These are phyloP conservation scores for Kurtzmaniella quercitrusa DNA, from an alignment of 1,139 yeast genomes.

Conservation along the genomic window DNA sequence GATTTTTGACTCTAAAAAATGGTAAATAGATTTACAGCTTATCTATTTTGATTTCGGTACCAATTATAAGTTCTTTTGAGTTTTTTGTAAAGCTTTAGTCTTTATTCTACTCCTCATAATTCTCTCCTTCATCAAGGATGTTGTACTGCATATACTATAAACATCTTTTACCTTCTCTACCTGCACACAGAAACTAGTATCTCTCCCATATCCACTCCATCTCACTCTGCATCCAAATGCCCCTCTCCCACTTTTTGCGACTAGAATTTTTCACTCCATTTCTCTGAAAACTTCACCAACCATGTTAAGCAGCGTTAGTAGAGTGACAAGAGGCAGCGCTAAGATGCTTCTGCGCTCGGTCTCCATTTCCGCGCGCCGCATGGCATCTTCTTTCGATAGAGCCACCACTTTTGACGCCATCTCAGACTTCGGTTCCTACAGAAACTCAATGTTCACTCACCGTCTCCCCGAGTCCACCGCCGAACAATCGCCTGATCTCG, in stretches of 20 bases:
- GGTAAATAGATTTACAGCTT: too few species aligned
- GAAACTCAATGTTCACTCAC: slow-evolving; percentile 41
- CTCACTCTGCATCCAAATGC: background rate
- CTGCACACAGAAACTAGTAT: background rate
- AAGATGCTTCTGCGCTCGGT: slow-evolving; percentile 1
- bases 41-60: too few species aligned
- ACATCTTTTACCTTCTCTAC: too few species aligned
- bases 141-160: background rate
- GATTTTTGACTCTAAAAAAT: too few species aligned
- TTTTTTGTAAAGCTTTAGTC: too few species aligned
- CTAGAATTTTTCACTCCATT: slow-evolving; percentile 1
- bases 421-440: slow-evolving; percentile 39
- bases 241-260: background rate
- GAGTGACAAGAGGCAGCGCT: background rate
- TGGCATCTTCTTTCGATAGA: background rate
- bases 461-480: slow-evolving; percentile 49
- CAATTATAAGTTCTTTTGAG: too few species aligned
- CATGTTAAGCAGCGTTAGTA: slow-evolving; percentile 5
- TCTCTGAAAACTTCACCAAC: background rate
- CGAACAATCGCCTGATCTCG: slow-evolving; percentile 63
- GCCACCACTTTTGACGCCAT: slow-evolving; percentile 1
- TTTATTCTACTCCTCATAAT: too few species aligned
- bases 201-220: background rate
- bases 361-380: background rate
- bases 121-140: too few species aligned